A percentile compares a stretch with the other conserved stretches of the same genome.
Evolutionary conservation across 768 basidiomycete species (phyloP).

Genomic region (Daedaleopsis sinensis): DNA sequence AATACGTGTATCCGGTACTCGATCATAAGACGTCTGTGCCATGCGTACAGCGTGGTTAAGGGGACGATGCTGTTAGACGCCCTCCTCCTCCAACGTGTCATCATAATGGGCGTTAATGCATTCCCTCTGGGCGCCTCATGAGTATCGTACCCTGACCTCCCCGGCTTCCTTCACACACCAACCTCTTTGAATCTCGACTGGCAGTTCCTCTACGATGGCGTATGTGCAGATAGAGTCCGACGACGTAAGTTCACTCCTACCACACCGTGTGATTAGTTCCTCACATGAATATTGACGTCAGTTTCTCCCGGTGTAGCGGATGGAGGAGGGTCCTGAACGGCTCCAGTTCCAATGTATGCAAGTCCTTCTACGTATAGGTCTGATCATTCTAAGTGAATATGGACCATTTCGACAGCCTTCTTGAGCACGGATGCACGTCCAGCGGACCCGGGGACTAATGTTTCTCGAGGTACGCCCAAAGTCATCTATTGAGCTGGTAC

Average conservation of each 20-base stretch:
- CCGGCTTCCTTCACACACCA: too few relatives aligned
- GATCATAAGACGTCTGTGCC: not conserved
- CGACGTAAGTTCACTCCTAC: constrained; percentile 20
- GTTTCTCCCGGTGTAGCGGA: constrained; percentile 25
- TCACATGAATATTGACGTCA: constrained; percentile 21
- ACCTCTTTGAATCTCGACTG: too few relatives aligned
- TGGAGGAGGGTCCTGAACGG: constrained; percentile 35
- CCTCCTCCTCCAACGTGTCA: constrained; percentile 6
- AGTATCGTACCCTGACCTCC: too few relatives aligned
- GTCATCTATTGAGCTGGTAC: too few relatives aligned
- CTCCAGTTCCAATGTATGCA: constrained; percentile 34
- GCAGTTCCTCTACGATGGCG: constrained; percentile 19
- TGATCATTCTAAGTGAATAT: not conserved
- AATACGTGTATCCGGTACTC: not conserved
- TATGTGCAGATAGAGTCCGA: constrained; percentile 35
- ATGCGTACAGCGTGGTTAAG: not conserved
- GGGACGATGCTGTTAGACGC: not conserved
- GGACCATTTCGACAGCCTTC: constrained; percentile 23
- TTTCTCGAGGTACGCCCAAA: constrained; percentile 16
- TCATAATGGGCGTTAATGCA: constrained; percentile 6
- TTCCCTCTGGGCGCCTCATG: too few relatives aligned
- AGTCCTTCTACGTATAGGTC: not conserved
- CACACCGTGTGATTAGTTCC: not conserved
- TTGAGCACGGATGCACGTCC: constrained; percentile 29
- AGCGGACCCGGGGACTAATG: constrained; percentile 17